phyloP scores from a whole-genome alignment of 352 stramenopile genomes.

The Globisporangium canariense region DNA sequence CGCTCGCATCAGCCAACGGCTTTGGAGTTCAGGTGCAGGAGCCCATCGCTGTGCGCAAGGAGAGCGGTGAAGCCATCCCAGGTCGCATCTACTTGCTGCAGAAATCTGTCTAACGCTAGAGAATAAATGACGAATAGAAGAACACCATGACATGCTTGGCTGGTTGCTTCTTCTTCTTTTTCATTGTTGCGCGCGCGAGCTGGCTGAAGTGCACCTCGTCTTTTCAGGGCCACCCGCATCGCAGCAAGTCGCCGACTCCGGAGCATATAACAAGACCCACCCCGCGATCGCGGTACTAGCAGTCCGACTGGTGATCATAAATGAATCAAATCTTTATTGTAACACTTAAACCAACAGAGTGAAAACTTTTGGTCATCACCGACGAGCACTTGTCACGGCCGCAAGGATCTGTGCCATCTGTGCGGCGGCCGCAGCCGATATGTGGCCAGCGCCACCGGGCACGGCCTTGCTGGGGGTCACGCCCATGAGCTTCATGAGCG shows the following conservation, averaged over 20 bases:
- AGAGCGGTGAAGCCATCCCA: constrained; percentile 66
- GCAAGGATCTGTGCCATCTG: constrained; percentile 8
- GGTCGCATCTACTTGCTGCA: constrained; percentile 63
- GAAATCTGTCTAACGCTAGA: neutral
- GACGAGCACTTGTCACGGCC: neutral
- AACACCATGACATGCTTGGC: too few species aligned
- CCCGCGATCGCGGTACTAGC: too few species aligned
- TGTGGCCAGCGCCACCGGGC: constrained; percentile 18
- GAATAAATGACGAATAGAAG: neutral
- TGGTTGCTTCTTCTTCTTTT: neutral
- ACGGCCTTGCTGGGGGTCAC: constrained; percentile 27
- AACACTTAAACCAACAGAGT: neutral
- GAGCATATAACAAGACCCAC: too few species aligned
- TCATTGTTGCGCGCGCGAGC: neutral
- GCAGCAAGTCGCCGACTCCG: too few species aligned
- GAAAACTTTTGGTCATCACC: too few species aligned
- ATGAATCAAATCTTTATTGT: too few species aligned
- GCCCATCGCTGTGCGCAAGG: constrained; percentile 58
- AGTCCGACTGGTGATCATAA: too few species aligned
- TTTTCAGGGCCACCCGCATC: too few species aligned
- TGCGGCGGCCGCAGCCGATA: constrained; percentile 4
- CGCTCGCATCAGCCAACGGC: constrained; percentile 31
- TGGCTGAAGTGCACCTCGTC: too few species aligned
- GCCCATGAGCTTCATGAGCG: constrained; percentile 71
- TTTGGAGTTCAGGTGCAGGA: constrained; percentile 43